Evolutionary conservation across 768 basidiomycete species (phyloP).

Genomic region (Boletellus ananas): DNA sequence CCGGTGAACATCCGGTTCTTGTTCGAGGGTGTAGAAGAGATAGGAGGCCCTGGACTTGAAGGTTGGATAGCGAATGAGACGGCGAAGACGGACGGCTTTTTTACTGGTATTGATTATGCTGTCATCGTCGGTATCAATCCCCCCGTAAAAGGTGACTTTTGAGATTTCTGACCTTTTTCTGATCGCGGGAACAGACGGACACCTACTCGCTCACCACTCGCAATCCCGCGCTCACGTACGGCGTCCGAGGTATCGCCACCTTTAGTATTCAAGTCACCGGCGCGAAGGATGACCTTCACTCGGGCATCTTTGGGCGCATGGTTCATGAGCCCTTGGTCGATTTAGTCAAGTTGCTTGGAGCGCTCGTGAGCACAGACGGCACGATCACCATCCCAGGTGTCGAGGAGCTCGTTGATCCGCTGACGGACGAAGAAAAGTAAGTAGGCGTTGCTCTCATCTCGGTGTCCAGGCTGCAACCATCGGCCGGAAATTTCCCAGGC

Average conservation of each 20-base stretch:
- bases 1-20: constrained; percentile 87
- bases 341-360: constrained; percentile 69
- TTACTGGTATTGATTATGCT: constrained; percentile 78
- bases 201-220: constrained; percentile 87
- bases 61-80: constrained; percentile 73
- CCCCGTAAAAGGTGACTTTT: too few species aligned
- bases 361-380: constrained; percentile 69
- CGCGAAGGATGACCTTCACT: constrained; percentile 82
- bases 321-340: constrained; percentile 91
- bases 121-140: constrained; percentile 62
- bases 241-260: constrained; percentile 79
- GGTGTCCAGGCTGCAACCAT: not conserved
- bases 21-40: constrained; percentile 96
- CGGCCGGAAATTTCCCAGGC: not conserved
- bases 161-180: not conserved
- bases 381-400: constrained; percentile 82
- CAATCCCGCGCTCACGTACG: constrained; percentile 75
- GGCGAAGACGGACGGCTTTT: constrained; percentile 65
- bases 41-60: constrained; percentile 79
- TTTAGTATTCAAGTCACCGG: constrained; percentile 77
- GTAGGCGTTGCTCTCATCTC: not conserved
- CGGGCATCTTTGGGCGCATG: constrained; percentile 74
- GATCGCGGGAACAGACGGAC: constrained; percentile 51
- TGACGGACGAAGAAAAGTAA: constrained; percentile 47
- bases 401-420: constrained; percentile 68